Evolutionary conservation across 1,139 yeast species (phyloP), one percentile per base, ranked within the genome.

Genomic region (Candida albicans): DNA sequence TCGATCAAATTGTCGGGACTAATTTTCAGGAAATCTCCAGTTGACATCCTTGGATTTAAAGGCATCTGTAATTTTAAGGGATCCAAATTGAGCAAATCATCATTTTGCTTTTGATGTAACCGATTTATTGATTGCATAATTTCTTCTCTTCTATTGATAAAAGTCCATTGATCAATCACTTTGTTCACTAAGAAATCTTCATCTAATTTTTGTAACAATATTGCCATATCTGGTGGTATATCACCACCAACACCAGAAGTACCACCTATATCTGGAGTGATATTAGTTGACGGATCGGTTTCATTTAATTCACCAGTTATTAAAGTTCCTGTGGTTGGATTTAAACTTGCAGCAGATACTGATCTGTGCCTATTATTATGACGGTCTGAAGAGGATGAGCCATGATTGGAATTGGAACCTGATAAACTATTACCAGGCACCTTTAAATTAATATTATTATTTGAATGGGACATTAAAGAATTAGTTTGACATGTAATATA

Each of bases 1-100:
- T 84, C 75, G 2, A 95, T 82, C 46, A 93, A 67, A 46, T 85
- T 81, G 43, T 83, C 87, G 45, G 45, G 77, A 68, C 25, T 56
- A 61, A 39, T 15, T 22, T 30, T 36, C 46, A 30, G 42, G 46
- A 29, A 37, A 24, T 34, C 45, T 36, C 44, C 46, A 13, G 43
- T 33, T 13, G 49, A 41, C 36, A 70, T 68, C 50, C 91, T 67
- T 1, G 93, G 91, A 48, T 78, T 75, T 24, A 86, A 61, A 0
- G 93, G 91, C 40, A 57, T 57, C 48, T 72, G 75, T 15, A 73
- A 52, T 65, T 70, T 67, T 62, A 80, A 43, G 67, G 75, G 67
- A 44, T 68, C 70, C 12, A 70, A 50, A 31, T 60, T 56, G 14
- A 56, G 53, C 14, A 33, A 31, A 11, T 54, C 56, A 15, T 57